Conservation (phyloP, 2,329 filamentous ascomycete genomes). For the Colletotrichum sp. region DNA sequence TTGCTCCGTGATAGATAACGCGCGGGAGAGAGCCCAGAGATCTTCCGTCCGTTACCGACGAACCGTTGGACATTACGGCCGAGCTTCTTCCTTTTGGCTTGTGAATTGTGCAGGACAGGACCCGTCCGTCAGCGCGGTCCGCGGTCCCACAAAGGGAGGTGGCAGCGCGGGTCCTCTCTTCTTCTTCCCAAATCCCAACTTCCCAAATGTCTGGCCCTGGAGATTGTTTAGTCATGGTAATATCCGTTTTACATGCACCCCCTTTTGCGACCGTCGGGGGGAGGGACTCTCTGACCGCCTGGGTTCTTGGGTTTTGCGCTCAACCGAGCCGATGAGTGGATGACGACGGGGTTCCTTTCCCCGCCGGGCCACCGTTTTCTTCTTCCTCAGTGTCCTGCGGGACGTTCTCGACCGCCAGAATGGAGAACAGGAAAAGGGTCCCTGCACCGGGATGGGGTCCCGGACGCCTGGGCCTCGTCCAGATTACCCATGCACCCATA, state of each 20-base stretch:
- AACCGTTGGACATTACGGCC: neutral
- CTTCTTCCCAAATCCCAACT: neutral
- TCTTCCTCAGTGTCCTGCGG: neutral
- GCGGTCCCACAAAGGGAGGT: neutral
- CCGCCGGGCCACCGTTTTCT: neutral
- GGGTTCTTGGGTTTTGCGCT: neutral
- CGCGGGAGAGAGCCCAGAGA: neutral
- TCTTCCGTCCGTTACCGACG: neutral
- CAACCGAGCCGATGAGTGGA: neutral
- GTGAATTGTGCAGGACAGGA: neutral
- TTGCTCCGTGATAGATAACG: neutral
- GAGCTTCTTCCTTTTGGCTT: neutral
- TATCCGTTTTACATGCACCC: neutral
- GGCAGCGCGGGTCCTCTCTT: neutral
- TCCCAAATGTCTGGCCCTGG: neutral
- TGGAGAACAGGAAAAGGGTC: neutral
- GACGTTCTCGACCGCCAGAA: constrained; percentile 5
- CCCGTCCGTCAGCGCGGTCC: neutral
- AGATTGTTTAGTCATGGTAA: neutral
- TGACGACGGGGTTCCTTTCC: neutral
- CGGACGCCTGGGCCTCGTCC: neutral
- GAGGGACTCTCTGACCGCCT: neutral
- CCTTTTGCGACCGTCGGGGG: neutral
- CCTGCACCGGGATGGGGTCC: constrained; percentile 6
- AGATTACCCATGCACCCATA: neutral